Evolutionary conservation across 768 basidiomycete genomes (phyloP).

Genomic region (Scleroderma citrinum): DNA sequence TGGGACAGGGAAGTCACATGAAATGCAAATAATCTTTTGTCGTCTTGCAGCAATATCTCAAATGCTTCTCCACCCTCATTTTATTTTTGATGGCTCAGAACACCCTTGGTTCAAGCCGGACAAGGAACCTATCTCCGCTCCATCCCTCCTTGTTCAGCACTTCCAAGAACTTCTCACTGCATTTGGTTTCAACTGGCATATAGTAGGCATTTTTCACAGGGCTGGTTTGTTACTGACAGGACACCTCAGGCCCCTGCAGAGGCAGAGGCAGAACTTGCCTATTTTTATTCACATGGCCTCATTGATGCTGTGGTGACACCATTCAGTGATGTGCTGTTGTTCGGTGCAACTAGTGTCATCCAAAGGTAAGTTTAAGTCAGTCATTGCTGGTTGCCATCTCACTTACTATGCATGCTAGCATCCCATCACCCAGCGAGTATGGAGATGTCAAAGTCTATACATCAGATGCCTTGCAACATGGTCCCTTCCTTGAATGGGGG

Average conservation of each 20-base stretch:
- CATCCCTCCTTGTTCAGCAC: slow-evolving; percentile 9
- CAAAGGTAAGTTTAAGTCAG: not conserved
- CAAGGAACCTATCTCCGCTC: slow-evolving; percentile 23
- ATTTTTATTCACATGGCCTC: not conserved
- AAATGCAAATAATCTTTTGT: slow-evolving; percentile 40
- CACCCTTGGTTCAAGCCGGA: slow-evolving; percentile 39
- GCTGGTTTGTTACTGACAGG: not conserved
- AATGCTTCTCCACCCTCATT: slow-evolving; percentile 34
- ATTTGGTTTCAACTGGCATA: slow-evolving; percentile 36
- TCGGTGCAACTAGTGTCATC: slow-evolving; percentile 1
- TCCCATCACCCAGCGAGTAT: not conserved
- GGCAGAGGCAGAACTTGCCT: slow-evolving; percentile 5
- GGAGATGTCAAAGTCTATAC: not conserved
- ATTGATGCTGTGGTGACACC: not conserved
- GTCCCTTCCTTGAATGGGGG: not conserved
- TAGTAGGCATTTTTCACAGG: slow-evolving; percentile 6
- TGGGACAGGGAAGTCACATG: slow-evolving; percentile 36
- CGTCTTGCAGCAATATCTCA: slow-evolving; percentile 33
- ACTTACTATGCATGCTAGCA: not conserved
- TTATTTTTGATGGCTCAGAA: slow-evolving; percentile 47
- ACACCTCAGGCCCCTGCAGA: slow-evolving; percentile 1
- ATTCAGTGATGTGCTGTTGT: slow-evolving; percentile 1
- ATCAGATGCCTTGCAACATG: not conserved
- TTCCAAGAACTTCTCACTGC: slow-evolving; percentile 31
- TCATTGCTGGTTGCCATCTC: too few species aligned